Conservation (phyloP, 306 rosid species). For the Acacia acuminata region DNA sequence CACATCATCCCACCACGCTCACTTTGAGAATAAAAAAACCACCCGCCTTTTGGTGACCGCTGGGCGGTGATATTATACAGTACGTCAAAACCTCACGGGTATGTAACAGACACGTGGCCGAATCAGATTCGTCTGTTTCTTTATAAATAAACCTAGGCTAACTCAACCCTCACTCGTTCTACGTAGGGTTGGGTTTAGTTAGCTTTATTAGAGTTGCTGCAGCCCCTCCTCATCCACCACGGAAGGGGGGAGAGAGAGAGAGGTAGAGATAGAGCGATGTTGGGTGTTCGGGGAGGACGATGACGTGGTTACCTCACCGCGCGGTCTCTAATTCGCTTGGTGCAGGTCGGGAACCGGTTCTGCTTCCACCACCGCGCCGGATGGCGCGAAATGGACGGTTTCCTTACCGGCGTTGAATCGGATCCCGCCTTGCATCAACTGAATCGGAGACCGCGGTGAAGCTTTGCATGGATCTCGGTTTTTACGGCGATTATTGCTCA, state of each 20-base stretch:
- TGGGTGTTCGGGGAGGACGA: conserved; percentile 20
- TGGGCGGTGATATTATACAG: background rate
- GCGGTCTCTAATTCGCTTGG: conserved; percentile 99
- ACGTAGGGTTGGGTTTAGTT: conserved; percentile 28
- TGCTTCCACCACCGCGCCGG: background rate
- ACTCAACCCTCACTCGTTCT: conserved; percentile 29
- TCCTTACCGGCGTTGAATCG: conserved; percentile 32
- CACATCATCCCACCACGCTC: background rate
- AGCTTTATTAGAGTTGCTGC: background rate
- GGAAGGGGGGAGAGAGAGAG: background rate
- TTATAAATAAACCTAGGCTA: conserved; percentile 13
- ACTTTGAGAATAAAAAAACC: background rate
- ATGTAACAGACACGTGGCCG: conserved; percentile 33
- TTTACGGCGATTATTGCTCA: conserved; percentile 16
- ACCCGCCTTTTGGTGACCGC: background rate
- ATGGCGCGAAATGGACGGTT: conserved; percentile 21
- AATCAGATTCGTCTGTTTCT: conserved; percentile 3
- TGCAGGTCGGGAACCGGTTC: conserved; percentile 99
- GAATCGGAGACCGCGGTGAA: conserved; percentile 92
- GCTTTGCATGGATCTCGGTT: conserved; percentile 38
- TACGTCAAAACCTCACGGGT: background rate
- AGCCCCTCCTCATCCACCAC: background rate
- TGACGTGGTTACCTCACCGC: conserved; percentile 45
- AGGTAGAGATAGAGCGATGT: background rate
- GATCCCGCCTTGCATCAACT: conserved; percentile 99